Evolutionary conservation across 352 stramenopile genomes (phyloP).

Genomic region (Phytopythium oedochilum): DNA sequence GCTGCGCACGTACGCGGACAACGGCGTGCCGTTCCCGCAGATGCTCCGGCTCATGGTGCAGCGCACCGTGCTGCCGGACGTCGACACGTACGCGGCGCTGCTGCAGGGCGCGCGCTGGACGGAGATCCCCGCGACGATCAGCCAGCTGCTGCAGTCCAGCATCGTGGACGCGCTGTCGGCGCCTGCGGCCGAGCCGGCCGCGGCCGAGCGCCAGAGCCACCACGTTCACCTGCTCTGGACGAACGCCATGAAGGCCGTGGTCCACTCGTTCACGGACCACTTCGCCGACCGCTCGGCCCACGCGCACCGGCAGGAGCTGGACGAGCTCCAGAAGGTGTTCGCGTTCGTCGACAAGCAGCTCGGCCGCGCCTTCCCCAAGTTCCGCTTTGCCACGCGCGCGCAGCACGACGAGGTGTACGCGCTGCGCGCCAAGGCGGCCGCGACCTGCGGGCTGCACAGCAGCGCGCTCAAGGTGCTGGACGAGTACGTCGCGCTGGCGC

Average conservation of each 20-base stretch:
- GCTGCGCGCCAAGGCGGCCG: constrained; percentile 57
- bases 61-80: constrained; percentile 35
- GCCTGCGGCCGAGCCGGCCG: not conserved
- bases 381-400: constrained; percentile 26
- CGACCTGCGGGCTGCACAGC: constrained; percentile 37
- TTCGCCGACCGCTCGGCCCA: constrained; percentile 40
- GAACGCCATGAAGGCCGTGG: constrained; percentile 53
- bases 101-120: constrained; percentile 59
- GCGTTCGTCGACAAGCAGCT: constrained; percentile 57
- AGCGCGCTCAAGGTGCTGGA: constrained; percentile 50
- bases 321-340: constrained; percentile 53
- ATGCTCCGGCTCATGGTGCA: constrained; percentile 64
- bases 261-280: constrained; percentile 55
- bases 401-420: constrained; percentile 54
- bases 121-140: constrained; percentile 59
- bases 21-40: constrained; percentile 40
- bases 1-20: constrained; percentile 50
- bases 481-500: constrained; percentile 41
- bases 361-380: constrained; percentile 44
- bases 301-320: constrained; percentile 31
- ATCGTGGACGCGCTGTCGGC: constrained; percentile 27
- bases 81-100: constrained; percentile 57
- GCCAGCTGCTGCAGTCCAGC: constrained; percentile 46
- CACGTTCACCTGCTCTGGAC: constrained; percentile 45
- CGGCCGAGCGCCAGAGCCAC: constrained; percentile 17